phyloP scores from a whole-genome alignment of 176 grass and related monocot genomes.

The Eleusine indica region DNA sequence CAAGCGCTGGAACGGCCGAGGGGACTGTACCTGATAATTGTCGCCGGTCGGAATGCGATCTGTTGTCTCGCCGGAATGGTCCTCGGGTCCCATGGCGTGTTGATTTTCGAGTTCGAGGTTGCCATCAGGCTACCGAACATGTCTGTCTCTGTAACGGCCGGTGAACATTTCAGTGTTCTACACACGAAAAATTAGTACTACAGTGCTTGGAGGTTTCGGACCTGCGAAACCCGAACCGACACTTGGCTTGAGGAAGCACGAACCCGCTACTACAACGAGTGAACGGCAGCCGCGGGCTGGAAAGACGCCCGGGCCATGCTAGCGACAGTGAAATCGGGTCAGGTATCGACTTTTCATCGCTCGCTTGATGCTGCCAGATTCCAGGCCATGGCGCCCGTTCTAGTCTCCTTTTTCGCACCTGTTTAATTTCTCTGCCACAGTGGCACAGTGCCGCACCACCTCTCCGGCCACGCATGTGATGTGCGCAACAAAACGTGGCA shows the following conservation, averaged over 20 bases:
- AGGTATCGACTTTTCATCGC: background rate
- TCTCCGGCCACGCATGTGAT: background rate
- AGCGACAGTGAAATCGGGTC: background rate
- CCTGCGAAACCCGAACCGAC: background rate
- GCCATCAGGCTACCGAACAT: too few relatives aligned
- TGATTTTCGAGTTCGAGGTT: too few relatives aligned
- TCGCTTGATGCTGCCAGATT: background rate
- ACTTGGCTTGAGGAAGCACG: background rate
- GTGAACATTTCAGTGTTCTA: too few relatives aligned
- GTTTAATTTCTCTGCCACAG: background rate
- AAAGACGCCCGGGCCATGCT: background rate
- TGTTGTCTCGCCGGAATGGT: too few relatives aligned
- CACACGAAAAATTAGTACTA: too few relatives aligned
- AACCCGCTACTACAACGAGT: background rate
- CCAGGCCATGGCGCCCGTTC: background rate
- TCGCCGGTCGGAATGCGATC: too few relatives aligned
- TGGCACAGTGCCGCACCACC: too few relatives aligned
- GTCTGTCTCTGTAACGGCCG: too few relatives aligned
- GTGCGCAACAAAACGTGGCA: background rate
- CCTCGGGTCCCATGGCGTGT: too few relatives aligned
- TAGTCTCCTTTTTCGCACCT: background rate
- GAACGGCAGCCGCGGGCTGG: background rate
- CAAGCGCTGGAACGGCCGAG: too few relatives aligned
- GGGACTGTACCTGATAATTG: too few relatives aligned
- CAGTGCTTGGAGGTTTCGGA: too few relatives aligned